Evolutionary conservation across 208 protist genomes (phyloP).

Genomic region (Leishmania tarentolae): DNA sequence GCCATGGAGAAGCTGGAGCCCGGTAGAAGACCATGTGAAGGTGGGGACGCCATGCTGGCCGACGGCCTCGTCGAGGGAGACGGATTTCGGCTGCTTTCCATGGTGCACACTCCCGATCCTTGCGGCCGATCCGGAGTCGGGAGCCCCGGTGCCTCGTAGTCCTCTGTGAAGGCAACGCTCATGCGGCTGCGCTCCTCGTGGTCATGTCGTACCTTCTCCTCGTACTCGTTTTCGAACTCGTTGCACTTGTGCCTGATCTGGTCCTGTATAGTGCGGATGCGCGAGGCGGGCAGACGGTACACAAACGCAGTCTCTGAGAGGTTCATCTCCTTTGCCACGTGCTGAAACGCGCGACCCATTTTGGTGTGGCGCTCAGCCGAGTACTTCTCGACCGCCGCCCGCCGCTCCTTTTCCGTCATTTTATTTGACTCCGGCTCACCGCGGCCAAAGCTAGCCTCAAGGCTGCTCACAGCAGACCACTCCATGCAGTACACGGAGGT

Average conservation of each 20-base stretch:
- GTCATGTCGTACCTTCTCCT: constrained; percentile 56
- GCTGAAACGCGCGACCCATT: constrained; percentile 54
- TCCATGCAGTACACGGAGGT: constrained; percentile 57
- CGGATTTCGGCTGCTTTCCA: constrained; percentile 10
- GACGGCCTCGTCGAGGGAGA: constrained; percentile 3
- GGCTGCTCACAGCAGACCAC: constrained; percentile 48
- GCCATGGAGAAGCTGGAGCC: constrained; percentile 55
- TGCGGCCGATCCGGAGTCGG: constrained; percentile 9
- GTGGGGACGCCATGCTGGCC: constrained; percentile 16
- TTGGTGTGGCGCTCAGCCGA: constrained; percentile 47
- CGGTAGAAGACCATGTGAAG: constrained; percentile 43
- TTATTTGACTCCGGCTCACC: constrained; percentile 44
- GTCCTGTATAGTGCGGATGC: constrained; percentile 48
- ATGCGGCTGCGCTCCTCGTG: constrained; percentile 27
- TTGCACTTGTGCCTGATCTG: constrained; percentile 47
- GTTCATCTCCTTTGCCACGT: constrained; percentile 64
- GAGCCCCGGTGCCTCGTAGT: constrained; percentile 23
- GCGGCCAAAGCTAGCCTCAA: constrained; percentile 62
- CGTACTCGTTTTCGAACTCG: constrained; percentile 65
- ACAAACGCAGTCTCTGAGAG: constrained; percentile 71
- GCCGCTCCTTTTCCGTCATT: constrained; percentile 45
- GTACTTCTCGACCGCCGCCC: constrained; percentile 46
- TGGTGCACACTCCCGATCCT: not conserved
- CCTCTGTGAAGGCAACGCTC: constrained; percentile 30
- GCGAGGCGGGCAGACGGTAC: constrained; percentile 61